Percentiles rank a stretch among this genome's conserved stretches.
Evolutionary conservation across 768 basidiomycete species (phyloP).

Genomic region (Hypholoma fasciculare): DNA sequence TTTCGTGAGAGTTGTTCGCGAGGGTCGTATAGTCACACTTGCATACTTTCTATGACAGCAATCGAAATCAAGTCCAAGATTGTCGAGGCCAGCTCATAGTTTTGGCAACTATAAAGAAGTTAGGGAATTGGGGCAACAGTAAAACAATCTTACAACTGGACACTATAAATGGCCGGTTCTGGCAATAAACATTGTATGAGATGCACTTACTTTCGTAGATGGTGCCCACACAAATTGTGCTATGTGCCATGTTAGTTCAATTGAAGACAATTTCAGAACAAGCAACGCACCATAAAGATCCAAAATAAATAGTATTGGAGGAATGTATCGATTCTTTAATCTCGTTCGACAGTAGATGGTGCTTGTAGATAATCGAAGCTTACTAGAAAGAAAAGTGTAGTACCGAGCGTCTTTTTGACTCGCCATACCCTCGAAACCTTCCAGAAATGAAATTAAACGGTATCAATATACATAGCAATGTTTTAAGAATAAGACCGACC

Average conservation of each 20-base stretch:
- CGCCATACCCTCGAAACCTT: constrained; percentile 21
- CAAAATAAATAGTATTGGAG: constrained; percentile 17
- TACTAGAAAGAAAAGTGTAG: constrained; percentile 21
- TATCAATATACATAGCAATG: neutral
- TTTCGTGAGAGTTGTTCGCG: neutral
- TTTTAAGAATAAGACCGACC: neutral
- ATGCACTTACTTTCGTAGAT: constrained; percentile 14
- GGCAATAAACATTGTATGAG: neutral
- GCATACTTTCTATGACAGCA: constrained; percentile 22
- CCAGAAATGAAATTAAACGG: neutral
- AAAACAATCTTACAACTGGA: constrained; percentile 14
- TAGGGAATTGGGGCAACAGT: neutral
- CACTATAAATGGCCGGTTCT: neutral
- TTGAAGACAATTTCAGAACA: neutral
- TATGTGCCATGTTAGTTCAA: neutral
- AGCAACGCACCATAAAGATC: constrained; percentile 16
- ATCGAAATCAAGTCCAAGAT: constrained; percentile 22
- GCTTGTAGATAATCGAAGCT: neutral
- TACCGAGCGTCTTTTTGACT: constrained; percentile 20
- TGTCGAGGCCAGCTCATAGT: constrained; percentile 20
- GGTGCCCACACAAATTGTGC: constrained; percentile 21
- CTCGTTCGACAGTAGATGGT: neutral
- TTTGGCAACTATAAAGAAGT: constrained; percentile 17
- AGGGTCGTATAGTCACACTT: neutral
- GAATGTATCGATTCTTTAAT: constrained; percentile 23